A percentile compares a stretch with the other conserved stretches of the same genome.
Evolutionary conservation across 495 filamentous ascomycete genomes (phyloP).

Genomic region (Elaphomyces granulatus): DNA sequence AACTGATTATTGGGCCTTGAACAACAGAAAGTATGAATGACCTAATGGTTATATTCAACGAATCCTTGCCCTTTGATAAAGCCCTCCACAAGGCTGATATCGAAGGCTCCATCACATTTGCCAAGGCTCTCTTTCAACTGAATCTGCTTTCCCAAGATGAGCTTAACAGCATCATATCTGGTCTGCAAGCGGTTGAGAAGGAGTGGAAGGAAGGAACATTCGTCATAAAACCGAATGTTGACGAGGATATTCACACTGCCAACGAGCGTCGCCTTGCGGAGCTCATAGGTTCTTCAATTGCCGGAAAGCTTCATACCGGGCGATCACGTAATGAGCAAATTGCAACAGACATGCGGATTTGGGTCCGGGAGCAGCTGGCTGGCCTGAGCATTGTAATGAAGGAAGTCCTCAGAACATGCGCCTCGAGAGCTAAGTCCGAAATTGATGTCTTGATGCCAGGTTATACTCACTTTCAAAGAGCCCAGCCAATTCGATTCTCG

Average conservation of each 20-base stretch:
- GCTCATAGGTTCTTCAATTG: constrained; percentile 73
- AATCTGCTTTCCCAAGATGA: constrained; percentile 63
- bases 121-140: constrained; percentile 64
- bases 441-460: constrained; percentile 49
- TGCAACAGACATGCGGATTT: constrained; percentile 84
- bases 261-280: constrained; percentile 86
- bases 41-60: constrained; percentile 81
- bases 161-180: constrained; percentile 60
- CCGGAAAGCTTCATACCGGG: constrained; percentile 87
- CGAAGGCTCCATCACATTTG: constrained; percentile 69
- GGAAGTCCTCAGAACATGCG: constrained; percentile 57
- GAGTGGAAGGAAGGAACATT: constrained; percentile 53
- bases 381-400: constrained; percentile 54
- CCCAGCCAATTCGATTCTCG: constrained; percentile 77
- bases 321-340: constrained; percentile 90
- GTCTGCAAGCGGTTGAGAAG: constrained; percentile 52
- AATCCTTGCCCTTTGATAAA: constrained; percentile 72
- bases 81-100: constrained; percentile 72
- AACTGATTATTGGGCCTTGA: constrained; percentile 1
- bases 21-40: constrained; percentile 71
- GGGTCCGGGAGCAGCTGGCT: constrained; percentile 67
- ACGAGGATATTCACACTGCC: constrained; percentile 73
- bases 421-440: constrained; percentile 62
- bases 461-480: constrained; percentile 88
- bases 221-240: constrained; percentile 31